These are phyloP conservation scores for Pneumocystis jirovecii DNA, from an alignment of 1,139 yeast genomes.

Conservation along the genomic window DNA sequence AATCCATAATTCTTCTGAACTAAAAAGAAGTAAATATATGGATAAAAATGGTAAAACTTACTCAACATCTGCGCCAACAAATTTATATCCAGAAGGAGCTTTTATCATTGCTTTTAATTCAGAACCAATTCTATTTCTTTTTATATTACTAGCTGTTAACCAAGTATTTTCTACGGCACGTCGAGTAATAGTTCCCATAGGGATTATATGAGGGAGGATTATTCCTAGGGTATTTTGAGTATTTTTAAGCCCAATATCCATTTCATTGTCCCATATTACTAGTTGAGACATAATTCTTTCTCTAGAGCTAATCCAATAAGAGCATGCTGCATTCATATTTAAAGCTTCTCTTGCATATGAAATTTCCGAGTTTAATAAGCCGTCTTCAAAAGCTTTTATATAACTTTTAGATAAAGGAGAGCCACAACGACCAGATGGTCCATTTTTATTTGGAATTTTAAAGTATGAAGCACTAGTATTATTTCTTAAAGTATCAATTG, in stretches of 20 bases:
- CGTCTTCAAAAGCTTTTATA: slow-evolving; percentile 56
- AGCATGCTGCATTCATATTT: slow-evolving; percentile 57
- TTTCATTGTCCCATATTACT: slow-evolving; percentile 43
- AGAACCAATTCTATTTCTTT: slow-evolving; percentile 71
- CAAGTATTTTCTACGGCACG: slow-evolving; percentile 96
- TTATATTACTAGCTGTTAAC: slow-evolving; percentile 94
- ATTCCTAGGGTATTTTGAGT: slow-evolving; percentile 39
- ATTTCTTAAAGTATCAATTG: slow-evolving; percentile 18
- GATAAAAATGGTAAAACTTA: background rate
- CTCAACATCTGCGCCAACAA: slow-evolving; percentile 97
- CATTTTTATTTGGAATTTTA: slow-evolving; percentile 86
- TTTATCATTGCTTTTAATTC: slow-evolving; percentile 74
- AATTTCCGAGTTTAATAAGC: slow-evolving; percentile 54
- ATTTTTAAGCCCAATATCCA: slow-evolving; percentile 20
- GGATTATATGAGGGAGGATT: slow-evolving; percentile 65
- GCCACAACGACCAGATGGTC: slow-evolving; percentile 59
- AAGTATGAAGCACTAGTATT: slow-evolving; percentile 26
- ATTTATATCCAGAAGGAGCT: slow-evolving; percentile 80
- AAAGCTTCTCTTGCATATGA: slow-evolving; percentile 66
- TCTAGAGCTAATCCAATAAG: slow-evolving; percentile 89
- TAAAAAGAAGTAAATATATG: background rate
- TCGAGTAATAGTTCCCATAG: slow-evolving; percentile 95
- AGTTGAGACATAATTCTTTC: slow-evolving; percentile 73
- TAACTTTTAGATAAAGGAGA: slow-evolving; percentile 69
- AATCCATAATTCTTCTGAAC: slow-evolving; percentile 92